Evolutionary conservation across 257 asterid genomes (phyloP).

Genomic region (Ilex aquifolium): DNA sequence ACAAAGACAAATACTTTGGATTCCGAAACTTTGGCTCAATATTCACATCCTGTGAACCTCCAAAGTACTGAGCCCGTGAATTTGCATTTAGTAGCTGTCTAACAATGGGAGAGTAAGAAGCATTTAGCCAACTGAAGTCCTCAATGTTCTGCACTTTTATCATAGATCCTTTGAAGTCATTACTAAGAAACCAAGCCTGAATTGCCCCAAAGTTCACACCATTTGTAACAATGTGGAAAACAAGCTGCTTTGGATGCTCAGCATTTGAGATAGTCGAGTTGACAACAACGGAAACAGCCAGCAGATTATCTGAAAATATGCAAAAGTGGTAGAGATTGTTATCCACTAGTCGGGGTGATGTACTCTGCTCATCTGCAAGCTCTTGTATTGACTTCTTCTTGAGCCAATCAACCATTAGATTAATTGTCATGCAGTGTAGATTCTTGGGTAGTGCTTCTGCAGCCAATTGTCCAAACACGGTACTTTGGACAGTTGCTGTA

Average conservation of each 20-base stretch:
- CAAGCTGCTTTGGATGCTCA: slow-evolving; percentile 78
- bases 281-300: slow-evolving; percentile 75
- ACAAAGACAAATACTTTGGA: slow-evolving; percentile 49
- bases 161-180: slow-evolving; percentile 65
- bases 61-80: slow-evolving; percentile 32
- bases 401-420: slow-evolving; percentile 64
- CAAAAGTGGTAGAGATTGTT: slow-evolving; percentile 84
- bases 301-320: slow-evolving; percentile 71
- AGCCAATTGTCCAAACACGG: slow-evolving; percentile 63
- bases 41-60: slow-evolving; percentile 25
- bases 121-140: slow-evolving; percentile 69
- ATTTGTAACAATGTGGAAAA: slow-evolving; percentile 76
- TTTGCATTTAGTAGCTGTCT: slow-evolving; percentile 39
- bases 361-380: slow-evolving; percentile 52
- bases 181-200: slow-evolving; percentile 79
- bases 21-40: slow-evolving; percentile 50
- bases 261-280: slow-evolving; percentile 77
- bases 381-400: slow-evolving; percentile 37
- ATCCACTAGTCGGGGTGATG: slow-evolving; percentile 72
- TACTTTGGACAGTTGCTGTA: slow-evolving; percentile 60
- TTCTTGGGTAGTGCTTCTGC: slow-evolving; percentile 73
- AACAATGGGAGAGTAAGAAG: slow-evolving; percentile 60
- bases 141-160: slow-evolving; percentile 67
- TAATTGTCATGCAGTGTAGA: slow-evolving; percentile 62
- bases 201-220: slow-evolving; percentile 62